A percentile compares a stretch with the other conserved stretches of the same genome.
Conservation (phyloP, 352 stramenopile genomes). For the Globisporangium rhizosaccharum region DNA sequence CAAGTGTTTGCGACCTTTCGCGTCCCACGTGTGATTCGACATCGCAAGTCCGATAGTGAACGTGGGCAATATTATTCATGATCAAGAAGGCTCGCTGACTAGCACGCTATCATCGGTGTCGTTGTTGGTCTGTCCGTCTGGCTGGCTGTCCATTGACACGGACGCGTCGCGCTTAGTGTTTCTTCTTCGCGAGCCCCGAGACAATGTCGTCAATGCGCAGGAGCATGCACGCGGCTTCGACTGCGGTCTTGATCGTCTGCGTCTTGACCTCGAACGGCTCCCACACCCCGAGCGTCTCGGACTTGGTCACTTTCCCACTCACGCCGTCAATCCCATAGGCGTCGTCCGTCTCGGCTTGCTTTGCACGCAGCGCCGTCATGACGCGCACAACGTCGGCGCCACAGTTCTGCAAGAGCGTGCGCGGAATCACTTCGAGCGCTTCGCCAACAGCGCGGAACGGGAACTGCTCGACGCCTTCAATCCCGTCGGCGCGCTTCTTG, state of each 20-base stretch:
- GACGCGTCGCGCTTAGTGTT: conserved; percentile 39
- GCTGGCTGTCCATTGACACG: background rate
- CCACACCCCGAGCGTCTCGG: conserved; percentile 96
- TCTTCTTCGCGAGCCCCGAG: conserved; percentile 96
- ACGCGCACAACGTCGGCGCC: conserved; percentile 97
- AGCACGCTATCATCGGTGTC: too few relatives aligned
- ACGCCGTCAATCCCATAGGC: conserved; percentile 79
- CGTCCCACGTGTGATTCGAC: background rate
- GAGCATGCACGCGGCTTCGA: conserved; percentile 98
- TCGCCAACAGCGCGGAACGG: conserved; percentile 96
- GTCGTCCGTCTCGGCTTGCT: conserved; percentile 83
- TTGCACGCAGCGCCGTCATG: conserved; percentile 96
- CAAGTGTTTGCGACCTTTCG: background rate
- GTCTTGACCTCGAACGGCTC: conserved; percentile 99
- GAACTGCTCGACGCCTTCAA: conserved; percentile 97
- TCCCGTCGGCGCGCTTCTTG: conserved; percentile 84
- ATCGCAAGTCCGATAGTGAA: too few relatives aligned
- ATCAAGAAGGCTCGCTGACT: too few relatives aligned
- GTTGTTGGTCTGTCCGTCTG: background rate
- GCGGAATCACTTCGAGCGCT: conserved; percentile 98
- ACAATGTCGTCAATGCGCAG: conserved; percentile 99
- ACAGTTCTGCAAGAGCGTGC: conserved; percentile 99
- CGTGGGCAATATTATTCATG: too few relatives aligned
- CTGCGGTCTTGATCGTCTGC: conserved; percentile 99
- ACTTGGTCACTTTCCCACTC: conserved; percentile 90